Base-by-base conservation (phyloP, 768 basidiomycete genomes). In the Serendipita sp. region DNA sequence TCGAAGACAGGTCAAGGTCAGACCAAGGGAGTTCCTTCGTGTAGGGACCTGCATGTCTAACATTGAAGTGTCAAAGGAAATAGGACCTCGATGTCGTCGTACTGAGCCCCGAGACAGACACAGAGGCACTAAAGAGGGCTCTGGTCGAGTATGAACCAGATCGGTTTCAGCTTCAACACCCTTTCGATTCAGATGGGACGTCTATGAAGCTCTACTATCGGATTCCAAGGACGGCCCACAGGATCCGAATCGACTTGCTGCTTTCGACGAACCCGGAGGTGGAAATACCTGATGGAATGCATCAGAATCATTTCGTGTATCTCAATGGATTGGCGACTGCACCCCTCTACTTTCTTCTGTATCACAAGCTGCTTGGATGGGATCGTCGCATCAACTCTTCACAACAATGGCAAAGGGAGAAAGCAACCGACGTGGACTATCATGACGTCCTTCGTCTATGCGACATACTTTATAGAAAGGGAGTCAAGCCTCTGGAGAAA, bases 81-180 rank as follows among this genome's bases (percentile, higher is more conserved):
- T n/a, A 60, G 56, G 56, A 60, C n/a, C 18, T 60, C 35, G 56
- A 60, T 32, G n/a, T 60, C 34, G 16, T 60, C 24, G 56, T 60
- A 4, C 35, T 60, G 5, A 4, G 56, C 28, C 56, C 56, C 24
- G 10, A 24, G 3, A 35, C 35, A 16, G 56, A 60, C 35, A n/a
- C 24, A 16, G 56, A 60, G 28, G 32, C 8, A 3, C 3, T 60
- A 3, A 30, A 60, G 56, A 16, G 35, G 24, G n/a, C 24, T 16
- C 35, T 60, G 5, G n/a, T 24, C 16, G 3, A 60, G 28, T 16
- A 35, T 24, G 18, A 37, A 3, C 28, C 28, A 7, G 24, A 60
- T 35, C 18, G 35, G 28, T 60, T 60, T n/a, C 32, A 16, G 3
- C 35, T 60, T 16, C 16, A 35, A 35, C 8, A 8, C 35, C 56